A percentile compares a stretch with the other conserved stretches of the same genome.
phyloP scores from a whole-genome alignment of 2,329 filamentous ascomycete species.

The Hypomyces rosellus region DNA sequence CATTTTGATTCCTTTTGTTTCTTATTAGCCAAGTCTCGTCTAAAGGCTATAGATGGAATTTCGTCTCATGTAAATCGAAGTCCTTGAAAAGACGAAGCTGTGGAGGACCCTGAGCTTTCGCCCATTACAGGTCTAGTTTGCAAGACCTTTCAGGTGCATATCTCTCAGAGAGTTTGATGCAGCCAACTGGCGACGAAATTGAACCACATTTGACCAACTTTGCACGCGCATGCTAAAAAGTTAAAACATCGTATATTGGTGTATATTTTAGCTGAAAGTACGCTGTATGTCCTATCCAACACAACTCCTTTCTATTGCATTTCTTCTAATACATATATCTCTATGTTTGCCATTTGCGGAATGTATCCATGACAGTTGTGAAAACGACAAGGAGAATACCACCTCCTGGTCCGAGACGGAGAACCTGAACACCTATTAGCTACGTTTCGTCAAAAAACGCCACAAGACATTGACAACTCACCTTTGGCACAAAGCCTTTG shows the following conservation, averaged over 20 bases:
- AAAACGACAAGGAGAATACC: conserved; percentile 77
- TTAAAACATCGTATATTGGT: conserved; percentile 1
- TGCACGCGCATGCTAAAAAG: conserved; percentile 4
- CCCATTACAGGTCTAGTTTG: too few relatives aligned
- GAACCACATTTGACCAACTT: not conserved
- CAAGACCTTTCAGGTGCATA: too few relatives aligned
- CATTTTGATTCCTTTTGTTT: too few relatives aligned
- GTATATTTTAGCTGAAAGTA: not conserved
- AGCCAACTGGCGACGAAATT: too few relatives aligned
- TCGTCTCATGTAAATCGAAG: too few relatives aligned
- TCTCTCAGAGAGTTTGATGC: too few relatives aligned
- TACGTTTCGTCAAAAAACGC: not conserved
- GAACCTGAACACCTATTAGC: conserved; percentile 25
- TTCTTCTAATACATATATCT: not conserved
- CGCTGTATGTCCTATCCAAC: not conserved
- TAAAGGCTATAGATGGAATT: too few relatives aligned
- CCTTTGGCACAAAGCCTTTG: conserved; percentile 97
- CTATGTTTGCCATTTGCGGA: conserved; percentile 52
- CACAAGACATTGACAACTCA: conserved; percentile 41
- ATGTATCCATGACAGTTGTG: conserved; percentile 88
- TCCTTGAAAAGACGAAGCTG: too few relatives aligned
- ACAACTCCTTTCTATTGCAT: not conserved
- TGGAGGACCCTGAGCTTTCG: too few relatives aligned
- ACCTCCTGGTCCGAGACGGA: conserved; percentile 48
- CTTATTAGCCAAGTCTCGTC: too few relatives aligned